A percentile compares a stretch with the other conserved stretches of the same genome.
Conservation (phyloP, 2,329 filamentous ascomycete species). For the Myotisia sp. region DNA sequence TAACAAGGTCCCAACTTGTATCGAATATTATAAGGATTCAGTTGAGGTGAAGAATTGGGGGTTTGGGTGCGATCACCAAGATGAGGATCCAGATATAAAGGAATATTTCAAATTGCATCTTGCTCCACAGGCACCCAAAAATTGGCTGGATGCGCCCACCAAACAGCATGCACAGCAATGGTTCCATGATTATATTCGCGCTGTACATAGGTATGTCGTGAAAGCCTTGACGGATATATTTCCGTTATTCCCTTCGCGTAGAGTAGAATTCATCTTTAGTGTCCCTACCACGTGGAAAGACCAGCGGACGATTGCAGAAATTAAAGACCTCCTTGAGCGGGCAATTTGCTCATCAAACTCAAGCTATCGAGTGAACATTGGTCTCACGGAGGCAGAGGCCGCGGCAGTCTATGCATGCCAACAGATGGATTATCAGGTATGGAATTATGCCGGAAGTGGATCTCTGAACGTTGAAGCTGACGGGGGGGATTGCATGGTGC, state of each 20-base stretch:
- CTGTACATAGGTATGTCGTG: slow-evolving; percentile 19
- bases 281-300: slow-evolving; percentile 10
- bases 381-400: slow-evolving; percentile 8
- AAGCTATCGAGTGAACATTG: slow-evolving; percentile 12
- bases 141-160: slow-evolving; percentile 1
- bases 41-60: slow-evolving; percentile 6
- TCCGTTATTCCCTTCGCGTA: slow-evolving; percentile 11
- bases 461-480: too few relatives aligned
- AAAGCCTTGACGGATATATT: slow-evolving; percentile 3
- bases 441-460: neutral
- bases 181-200: slow-evolving; percentile 15
- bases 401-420: slow-evolving; percentile 17
- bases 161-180: slow-evolving; percentile 4
- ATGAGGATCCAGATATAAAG: slow-evolving; percentile 13
- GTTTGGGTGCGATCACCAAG: slow-evolving; percentile 18
- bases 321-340: neutral
- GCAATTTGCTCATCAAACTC: slow-evolving; percentile 1
- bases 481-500: neutral
- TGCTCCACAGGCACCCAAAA: slow-evolving; percentile 2
- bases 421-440: slow-evolving; percentile 17
- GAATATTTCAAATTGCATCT: slow-evolving; percentile 8
- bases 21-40: slow-evolving; percentile 3
- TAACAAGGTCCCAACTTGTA: slow-evolving; percentile 10
- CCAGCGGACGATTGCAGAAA: slow-evolving; percentile 6
- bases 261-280: slow-evolving; percentile 8